These are phyloP conservation scores for Apophysomyces sp. DNA, from an alignment of 371 early-diverging fungal species.

Conservation along the genomic window DNA sequence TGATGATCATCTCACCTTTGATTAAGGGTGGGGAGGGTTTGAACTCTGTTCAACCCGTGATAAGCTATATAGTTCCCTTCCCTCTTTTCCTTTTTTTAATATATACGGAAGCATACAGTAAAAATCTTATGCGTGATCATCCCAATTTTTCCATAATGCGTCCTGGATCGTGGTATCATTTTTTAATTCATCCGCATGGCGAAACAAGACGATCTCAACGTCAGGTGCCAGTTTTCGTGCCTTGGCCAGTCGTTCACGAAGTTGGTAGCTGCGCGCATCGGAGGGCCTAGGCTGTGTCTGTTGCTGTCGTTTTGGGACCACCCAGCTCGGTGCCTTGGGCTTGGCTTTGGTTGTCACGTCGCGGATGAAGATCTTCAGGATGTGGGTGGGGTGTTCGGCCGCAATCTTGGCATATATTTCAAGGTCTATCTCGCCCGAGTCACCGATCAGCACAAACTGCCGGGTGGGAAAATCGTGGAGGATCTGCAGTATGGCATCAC, in stretches of 20 bases:
- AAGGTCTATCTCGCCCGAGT: constrained; percentile 88
- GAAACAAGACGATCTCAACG: constrained; percentile 34
- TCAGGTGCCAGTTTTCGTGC: constrained; percentile 18
- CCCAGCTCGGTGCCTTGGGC: not conserved
- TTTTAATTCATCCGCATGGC: constrained; percentile 22
- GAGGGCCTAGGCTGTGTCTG: not conserved
- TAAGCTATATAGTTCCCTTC: not conserved
- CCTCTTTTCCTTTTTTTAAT: not conserved
- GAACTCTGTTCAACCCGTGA: too few species aligned
- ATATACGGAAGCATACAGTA: not conserved
- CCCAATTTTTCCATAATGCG: constrained; percentile 35
- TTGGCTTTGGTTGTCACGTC: constrained; percentile 49
- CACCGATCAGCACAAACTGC: constrained; percentile 86
- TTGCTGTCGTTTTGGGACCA: not conserved
- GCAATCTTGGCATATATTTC: constrained; percentile 77
- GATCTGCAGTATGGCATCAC: constrained; percentile 56
- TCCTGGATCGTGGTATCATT: constrained; percentile 25
- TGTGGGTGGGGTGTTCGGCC: constrained; percentile 55
- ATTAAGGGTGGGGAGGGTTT: not conserved
- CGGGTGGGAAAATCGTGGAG: constrained; percentile 78
- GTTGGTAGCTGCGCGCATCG: constrained; percentile 1
- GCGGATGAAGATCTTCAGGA: constrained; percentile 84
- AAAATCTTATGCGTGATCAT: constrained; percentile 12
- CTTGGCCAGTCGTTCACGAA: constrained; percentile 26
- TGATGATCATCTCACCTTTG: not conserved